A percentile compares a stretch with the other conserved stretches of the same genome.
These are phyloP conservation scores for Cladobotryum protrusum DNA, from an alignment of 2,329 filamentous ascomycete genomes.

Conservation along the genomic window DNA sequence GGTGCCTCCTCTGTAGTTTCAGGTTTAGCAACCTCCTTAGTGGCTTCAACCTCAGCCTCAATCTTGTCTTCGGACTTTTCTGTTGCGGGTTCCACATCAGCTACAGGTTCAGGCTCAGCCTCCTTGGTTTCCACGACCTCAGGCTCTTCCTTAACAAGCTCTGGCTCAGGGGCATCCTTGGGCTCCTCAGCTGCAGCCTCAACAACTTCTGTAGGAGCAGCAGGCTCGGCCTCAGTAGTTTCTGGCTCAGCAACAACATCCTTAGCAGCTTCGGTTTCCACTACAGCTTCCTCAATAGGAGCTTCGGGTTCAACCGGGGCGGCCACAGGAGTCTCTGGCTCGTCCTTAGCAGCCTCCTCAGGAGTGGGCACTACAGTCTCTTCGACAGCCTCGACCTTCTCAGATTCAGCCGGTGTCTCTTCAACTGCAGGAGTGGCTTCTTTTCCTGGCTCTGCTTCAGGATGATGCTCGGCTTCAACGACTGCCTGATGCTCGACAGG, in stretches of 20 bases:
- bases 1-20: slow-evolving; percentile 3
- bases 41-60: too few species aligned
- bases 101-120: too few species aligned
- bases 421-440: not conserved
- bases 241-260: not conserved
- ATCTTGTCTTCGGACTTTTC: too few species aligned
- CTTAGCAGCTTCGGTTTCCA: slow-evolving; percentile 1
- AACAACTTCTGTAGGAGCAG: too few species aligned
- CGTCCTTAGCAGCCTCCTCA: slow-evolving; percentile 8
- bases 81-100: too few species aligned
- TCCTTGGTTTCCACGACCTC: too few species aligned
- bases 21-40: not conserved
- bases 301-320: slow-evolving; percentile 3
- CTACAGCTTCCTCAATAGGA: not conserved
- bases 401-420: not conserved
- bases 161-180: too few species aligned
- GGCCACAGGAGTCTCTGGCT: slow-evolving; percentile 1
- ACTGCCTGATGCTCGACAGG: not conserved
- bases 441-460: not conserved
- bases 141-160: too few species aligned
- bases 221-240: not conserved
- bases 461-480: not conserved
- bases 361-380: not conserved
- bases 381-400: not conserved
- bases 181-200: too few species aligned